Evolutionary conservation across 2,329 filamentous ascomycete genomes (phyloP).

Genomic region (Parastagonospora nodorum): DNA sequence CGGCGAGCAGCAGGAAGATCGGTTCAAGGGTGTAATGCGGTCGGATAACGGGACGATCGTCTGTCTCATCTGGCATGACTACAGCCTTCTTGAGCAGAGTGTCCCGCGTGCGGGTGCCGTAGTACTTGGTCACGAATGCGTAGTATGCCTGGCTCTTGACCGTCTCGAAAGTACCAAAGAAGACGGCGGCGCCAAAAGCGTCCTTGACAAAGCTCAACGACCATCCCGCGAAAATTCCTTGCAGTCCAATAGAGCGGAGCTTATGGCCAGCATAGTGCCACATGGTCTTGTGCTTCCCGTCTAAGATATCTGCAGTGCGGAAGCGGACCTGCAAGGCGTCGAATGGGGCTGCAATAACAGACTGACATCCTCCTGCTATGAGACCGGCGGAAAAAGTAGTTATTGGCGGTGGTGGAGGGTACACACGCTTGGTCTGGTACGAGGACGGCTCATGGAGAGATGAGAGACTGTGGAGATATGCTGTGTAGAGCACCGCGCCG

Average conservation of each 20-base stretch:
- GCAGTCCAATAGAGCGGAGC: conserved; percentile 71
- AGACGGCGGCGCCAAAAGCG: conserved; percentile 69
- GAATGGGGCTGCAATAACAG: conserved; percentile 72
- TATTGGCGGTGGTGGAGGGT: conserved; percentile 67
- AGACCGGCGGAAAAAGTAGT: conserved; percentile 74
- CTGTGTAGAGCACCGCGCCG: conserved; percentile 75
- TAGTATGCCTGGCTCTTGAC: conserved; percentile 77
- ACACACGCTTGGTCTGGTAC: conserved; percentile 65
- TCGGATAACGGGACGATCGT: conserved; percentile 60
- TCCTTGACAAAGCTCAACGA: conserved; percentile 71
- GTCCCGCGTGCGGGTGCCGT: conserved; percentile 51
- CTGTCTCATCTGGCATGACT: conserved; percentile 24
- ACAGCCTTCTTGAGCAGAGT: conserved; percentile 29
- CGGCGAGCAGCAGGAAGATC: conserved; percentile 70
- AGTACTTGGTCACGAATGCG: conserved; percentile 71
- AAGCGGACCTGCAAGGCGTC: conserved; percentile 78
- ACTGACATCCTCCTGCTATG: conserved; percentile 71
- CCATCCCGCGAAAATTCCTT: conserved; percentile 77
- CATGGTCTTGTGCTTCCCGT: conserved; percentile 67
- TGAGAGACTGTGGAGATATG: conserved; percentile 73
- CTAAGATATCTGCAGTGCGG: conserved; percentile 65
- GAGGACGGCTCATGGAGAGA: conserved; percentile 69
- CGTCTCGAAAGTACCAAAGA: conserved; percentile 78
- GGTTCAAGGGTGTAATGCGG: conserved; percentile 80
- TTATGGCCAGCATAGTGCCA: conserved; percentile 72